Conservation (phyloP, 1,284 basidiomycete genomes). For the Ceratobasidium sp. region DNA sequence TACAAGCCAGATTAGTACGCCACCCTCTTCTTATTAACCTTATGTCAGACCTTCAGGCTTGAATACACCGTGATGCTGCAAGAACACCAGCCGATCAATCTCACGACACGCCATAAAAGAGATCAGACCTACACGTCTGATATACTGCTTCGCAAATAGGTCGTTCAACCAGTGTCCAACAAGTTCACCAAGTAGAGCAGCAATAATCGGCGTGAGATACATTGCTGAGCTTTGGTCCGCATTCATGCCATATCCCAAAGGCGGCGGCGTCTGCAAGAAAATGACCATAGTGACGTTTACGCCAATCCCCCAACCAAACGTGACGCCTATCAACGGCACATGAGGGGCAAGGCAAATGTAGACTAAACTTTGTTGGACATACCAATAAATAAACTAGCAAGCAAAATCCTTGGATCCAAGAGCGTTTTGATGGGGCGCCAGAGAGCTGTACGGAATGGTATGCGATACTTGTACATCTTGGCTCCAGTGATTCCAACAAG, state of each 20-base stretch:
- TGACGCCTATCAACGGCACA: slow-evolving; percentile 59
- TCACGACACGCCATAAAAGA: neutral
- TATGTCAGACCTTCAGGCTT: slow-evolving; percentile 3
- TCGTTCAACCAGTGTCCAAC: slow-evolving; percentile 76
- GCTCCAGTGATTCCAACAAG: slow-evolving; percentile 74
- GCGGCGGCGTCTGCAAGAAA: slow-evolving; percentile 70
- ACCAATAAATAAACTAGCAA: slow-evolving; percentile 73
- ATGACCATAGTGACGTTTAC: slow-evolving; percentile 82
- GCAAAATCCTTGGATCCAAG: slow-evolving; percentile 65
- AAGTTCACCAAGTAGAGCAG: slow-evolving; percentile 75
- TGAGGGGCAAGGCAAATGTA: slow-evolving; percentile 59
- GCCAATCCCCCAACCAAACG: slow-evolving; percentile 79
- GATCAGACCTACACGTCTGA: slow-evolving; percentile 63
- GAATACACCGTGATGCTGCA: slow-evolving; percentile 33
- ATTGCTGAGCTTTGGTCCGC: slow-evolving; percentile 66
- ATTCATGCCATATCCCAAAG: slow-evolving; percentile 70
- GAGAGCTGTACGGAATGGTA: slow-evolving; percentile 9
- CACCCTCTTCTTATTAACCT: too few species aligned
- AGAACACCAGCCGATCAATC: neutral
- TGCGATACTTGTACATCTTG: slow-evolving; percentile 71
- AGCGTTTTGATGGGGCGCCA: slow-evolving; percentile 64
- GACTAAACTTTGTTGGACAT: slow-evolving; percentile 60
- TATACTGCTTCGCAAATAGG: slow-evolving; percentile 69
- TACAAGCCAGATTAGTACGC: slow-evolving; percentile 51
- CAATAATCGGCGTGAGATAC: slow-evolving; percentile 76